phyloP scores from a whole-genome alignment of 768 basidiomycete genomes.

The Leucocoprinus birnbaumii region DNA sequence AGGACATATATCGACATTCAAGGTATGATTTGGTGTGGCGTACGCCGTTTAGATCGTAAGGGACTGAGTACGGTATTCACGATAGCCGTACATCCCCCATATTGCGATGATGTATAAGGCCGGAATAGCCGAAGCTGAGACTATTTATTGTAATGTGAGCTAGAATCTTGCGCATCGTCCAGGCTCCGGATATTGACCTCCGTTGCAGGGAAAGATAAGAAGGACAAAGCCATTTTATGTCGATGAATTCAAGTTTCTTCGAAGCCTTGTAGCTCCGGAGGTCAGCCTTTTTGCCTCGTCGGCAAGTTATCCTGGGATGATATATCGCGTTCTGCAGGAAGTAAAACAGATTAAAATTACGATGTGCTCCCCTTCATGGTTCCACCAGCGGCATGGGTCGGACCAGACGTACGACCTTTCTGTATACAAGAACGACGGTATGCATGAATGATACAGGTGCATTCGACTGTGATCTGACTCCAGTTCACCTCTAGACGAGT shows the following conservation, averaged over 20 bases:
- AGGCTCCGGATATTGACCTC: constrained; percentile 19
- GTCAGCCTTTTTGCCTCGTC: constrained; percentile 23
- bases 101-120: constrained; percentile 37
- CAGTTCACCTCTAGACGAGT: constrained; percentile 35
- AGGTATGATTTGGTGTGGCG: constrained; percentile 29
- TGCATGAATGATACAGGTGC: constrained; percentile 13
- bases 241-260: constrained; percentile 61
- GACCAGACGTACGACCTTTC: constrained; percentile 53
- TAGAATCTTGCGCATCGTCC: not conserved
- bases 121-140: constrained; percentile 35
- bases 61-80: too few species aligned
- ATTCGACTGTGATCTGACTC: too few species aligned
- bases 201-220: constrained; percentile 53
- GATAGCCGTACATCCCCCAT: constrained; percentile 45
- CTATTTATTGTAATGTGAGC: constrained; percentile 41
- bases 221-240: constrained; percentile 60
- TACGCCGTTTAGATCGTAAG: not conserved
- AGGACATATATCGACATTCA: constrained; percentile 49
- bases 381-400: constrained; percentile 63
- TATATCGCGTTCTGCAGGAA: too few species aligned
- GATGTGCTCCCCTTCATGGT: constrained; percentile 70
- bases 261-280: constrained; percentile 52
- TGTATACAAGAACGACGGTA: constrained; percentile 61
- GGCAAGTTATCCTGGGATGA: too few species aligned
- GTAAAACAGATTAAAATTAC: constrained; percentile 69